These are phyloP conservation scores for Candida endomychidarum DNA, from an alignment of 805 yeast species.

Conservation along the genomic window DNA sequence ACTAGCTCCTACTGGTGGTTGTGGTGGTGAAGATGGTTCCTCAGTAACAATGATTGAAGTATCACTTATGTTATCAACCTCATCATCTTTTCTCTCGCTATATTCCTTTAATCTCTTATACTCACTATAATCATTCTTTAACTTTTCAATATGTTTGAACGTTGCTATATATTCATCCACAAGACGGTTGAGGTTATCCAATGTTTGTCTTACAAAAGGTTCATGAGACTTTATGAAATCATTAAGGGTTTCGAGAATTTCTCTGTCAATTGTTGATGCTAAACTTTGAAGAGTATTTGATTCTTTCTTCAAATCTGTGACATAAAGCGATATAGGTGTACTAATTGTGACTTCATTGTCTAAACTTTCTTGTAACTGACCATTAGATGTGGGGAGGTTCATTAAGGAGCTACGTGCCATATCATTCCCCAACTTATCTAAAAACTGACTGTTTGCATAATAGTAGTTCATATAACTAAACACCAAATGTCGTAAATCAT, in stretches of 20 bases:
- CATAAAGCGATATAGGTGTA: constrained; percentile 15
- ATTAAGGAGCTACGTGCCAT: constrained; percentile 1
- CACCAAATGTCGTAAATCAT: constrained; percentile 39
- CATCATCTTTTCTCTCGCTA: constrained; percentile 14
- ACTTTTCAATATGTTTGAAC: constrained; percentile 26
- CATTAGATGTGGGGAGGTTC: background rate
- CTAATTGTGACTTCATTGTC: constrained; percentile 12
- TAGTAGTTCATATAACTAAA: constrained; percentile 36
- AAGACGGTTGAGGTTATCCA: constrained; percentile 24
- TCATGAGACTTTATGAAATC: constrained; percentile 36
- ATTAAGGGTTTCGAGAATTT: constrained; percentile 34
- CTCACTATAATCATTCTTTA: constrained; percentile 31
- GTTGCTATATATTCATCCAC: constrained; percentile 26
- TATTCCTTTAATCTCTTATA: constrained; percentile 33
- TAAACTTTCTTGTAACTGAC: background rate
- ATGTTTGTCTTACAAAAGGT: constrained; percentile 26
- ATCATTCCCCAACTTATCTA: constrained; percentile 23
- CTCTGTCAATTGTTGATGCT: constrained; percentile 35
- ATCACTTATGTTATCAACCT: constrained; percentile 4
- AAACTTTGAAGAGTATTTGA: constrained; percentile 23
- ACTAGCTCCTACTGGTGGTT: background rate
- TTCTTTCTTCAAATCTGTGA: constrained; percentile 23
- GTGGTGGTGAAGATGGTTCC: no score
- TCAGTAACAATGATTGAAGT: constrained; percentile 3
- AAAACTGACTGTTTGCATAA: constrained; percentile 34